phyloP scores from a whole-genome alignment of 2,329 filamentous ascomycete species.

The Colletotrichum sansevieriae region DNA sequence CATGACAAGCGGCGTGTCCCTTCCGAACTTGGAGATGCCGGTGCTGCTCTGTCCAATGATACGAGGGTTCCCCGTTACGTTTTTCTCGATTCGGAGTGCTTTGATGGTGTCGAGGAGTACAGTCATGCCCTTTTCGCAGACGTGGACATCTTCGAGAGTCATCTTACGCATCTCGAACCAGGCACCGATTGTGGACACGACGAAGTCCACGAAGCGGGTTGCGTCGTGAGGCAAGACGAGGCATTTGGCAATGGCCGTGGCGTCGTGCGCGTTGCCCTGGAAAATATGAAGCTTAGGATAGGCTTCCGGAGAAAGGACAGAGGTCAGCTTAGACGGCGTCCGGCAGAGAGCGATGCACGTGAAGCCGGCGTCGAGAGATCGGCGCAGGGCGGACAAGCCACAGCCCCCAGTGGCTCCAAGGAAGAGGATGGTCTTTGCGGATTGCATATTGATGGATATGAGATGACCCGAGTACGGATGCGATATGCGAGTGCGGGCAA shows the following conservation, averaged over 20 bases:
- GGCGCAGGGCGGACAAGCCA: constrained; percentile 60
- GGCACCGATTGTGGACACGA: constrained; percentile 63
- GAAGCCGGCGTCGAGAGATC: constrained; percentile 59
- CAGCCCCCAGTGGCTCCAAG: constrained; percentile 66
- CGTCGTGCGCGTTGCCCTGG: constrained; percentile 62
- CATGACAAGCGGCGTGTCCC: constrained; percentile 57
- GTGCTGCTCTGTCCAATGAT: constrained; percentile 58
- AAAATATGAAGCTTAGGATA: constrained; percentile 57
- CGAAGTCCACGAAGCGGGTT: constrained; percentile 55
- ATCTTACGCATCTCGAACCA: constrained; percentile 50
- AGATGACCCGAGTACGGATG: constrained; percentile 37
- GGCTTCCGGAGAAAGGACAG: constrained; percentile 48
- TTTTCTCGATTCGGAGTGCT: constrained; percentile 45
- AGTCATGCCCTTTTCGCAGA: constrained; percentile 61
- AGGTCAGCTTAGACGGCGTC: constrained; percentile 61
- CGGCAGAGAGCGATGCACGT: constrained; percentile 64
- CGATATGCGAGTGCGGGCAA: constrained; percentile 17
- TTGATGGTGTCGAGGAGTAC: constrained; percentile 57
- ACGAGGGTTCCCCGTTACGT: constrained; percentile 48
- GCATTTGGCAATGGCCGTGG: constrained; percentile 52
- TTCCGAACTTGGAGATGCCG: constrained; percentile 54
- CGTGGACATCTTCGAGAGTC: constrained; percentile 58
- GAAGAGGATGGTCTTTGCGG: constrained; percentile 61
- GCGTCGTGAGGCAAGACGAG: constrained; percentile 49
- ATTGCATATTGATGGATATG: constrained; percentile 12